phyloP scores from a whole-genome alignment of 2,329 filamentous ascomycete species.

The Blastomyces emzantsi region DNA sequence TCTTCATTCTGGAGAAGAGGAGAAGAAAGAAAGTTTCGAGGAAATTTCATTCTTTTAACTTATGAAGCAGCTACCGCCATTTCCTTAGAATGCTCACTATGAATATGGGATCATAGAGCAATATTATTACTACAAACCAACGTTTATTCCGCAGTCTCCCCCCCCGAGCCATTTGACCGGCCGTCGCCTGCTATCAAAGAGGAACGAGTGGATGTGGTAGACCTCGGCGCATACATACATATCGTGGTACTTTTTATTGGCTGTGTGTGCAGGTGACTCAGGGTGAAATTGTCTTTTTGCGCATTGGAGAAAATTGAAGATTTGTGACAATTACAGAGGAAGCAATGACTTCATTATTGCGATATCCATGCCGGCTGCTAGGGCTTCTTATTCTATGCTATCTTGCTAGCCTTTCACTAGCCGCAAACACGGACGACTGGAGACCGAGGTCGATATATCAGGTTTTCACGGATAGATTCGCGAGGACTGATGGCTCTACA shows the following conservation, averaged over 20 bases:
- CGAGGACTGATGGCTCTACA: conserved; percentile 33
- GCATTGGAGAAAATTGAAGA: not conserved
- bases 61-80: not conserved
- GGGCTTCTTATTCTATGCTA: not conserved
- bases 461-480: conserved; percentile 41
- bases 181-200: not conserved
- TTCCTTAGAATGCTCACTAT: not conserved
- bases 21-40: not conserved
- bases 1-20: not conserved
- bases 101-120: not conserved
- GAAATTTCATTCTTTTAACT: not conserved
- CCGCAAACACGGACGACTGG: conserved; percentile 29
- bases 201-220: not conserved
- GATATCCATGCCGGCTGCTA: not conserved
- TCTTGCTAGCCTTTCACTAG: conserved; percentile 9
- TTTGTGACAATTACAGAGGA: not conserved
- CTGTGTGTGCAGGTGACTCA: not conserved
- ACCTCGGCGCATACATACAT: not conserved
- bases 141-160: not conserved
- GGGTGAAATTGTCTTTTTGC: not conserved
- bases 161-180: not conserved
- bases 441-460: conserved; percentile 39
- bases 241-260: not conserved
- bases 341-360: not conserved
- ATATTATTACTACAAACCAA: not conserved